Conservation (phyloP, 1,284 basidiomycete species). For the Coriolopsis trogii region DNA sequence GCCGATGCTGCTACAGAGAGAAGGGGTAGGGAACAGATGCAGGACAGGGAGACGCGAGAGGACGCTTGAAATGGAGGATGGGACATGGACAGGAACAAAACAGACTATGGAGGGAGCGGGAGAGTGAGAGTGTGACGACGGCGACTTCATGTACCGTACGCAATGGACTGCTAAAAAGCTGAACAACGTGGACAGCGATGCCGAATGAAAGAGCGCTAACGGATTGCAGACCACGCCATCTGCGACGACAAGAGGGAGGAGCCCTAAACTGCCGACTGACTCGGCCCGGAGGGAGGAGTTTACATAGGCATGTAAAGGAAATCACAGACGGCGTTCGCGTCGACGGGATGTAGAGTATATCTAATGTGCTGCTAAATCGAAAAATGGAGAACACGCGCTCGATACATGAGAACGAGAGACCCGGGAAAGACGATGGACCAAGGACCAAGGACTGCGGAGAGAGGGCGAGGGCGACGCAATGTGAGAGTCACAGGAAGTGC, state of each 20-base stretch:
- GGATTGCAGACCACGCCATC: not conserved
- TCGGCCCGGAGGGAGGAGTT: slow-evolving; percentile 1
- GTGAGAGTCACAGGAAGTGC: not conserved
- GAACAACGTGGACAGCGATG: too few species aligned
- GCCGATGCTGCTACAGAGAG: not conserved
- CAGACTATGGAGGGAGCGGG: not conserved
- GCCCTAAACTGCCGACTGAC: not conserved
- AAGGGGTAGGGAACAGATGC: not conserved
- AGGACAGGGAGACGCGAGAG: not conserved
- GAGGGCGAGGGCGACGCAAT: not conserved
- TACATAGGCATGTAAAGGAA: slow-evolving; percentile 19
- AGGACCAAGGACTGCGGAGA: not conserved
- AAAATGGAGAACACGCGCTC: not conserved
- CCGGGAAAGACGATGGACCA: not conserved
- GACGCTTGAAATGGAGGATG: not conserved
- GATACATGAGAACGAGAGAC: not conserved
- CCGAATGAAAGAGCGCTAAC: not conserved
- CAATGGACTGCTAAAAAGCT: too few species aligned
- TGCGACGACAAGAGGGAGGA: not conserved
- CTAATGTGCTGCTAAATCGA: slow-evolving; percentile 19
- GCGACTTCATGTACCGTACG: not conserved
- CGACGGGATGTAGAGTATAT: slow-evolving; percentile 21
- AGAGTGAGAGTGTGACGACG: not conserved
- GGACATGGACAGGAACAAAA: not conserved
- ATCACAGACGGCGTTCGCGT: slow-evolving; percentile 18